Evolutionary conservation across 2,329 filamentous ascomycete species (phyloP).

Genomic region (Amauroascus verrucosus): DNA sequence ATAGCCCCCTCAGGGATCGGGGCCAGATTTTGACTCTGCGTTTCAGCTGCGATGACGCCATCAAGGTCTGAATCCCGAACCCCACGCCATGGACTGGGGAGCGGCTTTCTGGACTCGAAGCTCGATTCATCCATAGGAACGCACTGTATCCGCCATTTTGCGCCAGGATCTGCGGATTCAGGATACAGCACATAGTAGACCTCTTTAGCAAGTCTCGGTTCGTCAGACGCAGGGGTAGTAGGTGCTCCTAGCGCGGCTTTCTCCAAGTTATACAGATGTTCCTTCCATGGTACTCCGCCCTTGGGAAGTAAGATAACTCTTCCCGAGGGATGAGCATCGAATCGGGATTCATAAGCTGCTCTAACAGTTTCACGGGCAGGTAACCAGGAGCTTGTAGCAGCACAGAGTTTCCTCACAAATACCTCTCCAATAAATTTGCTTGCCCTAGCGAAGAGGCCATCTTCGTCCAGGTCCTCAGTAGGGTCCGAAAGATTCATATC

Average conservation of each 20-base stretch:
- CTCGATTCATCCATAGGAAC: conserved; percentile 78
- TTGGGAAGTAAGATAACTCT: conserved; percentile 73
- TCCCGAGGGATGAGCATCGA: conserved; percentile 59
- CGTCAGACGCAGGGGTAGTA: conserved; percentile 13
- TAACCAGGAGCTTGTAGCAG: conserved; percentile 68
- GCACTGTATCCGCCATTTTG: conserved; percentile 88
- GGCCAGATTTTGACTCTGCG: conserved; percentile 29
- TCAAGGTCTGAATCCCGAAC: conserved; percentile 79
- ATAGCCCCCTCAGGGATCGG: conserved; percentile 52
- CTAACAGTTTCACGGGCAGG: conserved; percentile 74
- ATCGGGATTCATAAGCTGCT: conserved; percentile 60
- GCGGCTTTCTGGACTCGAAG: conserved; percentile 81
- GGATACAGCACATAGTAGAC: conserved; percentile 86
- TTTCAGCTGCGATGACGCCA: conserved; percentile 38
- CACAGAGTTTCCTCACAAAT: conserved; percentile 70
- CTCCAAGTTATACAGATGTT: conserved; percentile 87
- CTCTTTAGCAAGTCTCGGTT: conserved; percentile 33
- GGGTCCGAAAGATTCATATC: conserved; percentile 61
- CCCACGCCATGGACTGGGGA: conserved; percentile 87
- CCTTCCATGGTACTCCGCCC: conserved; percentile 79
- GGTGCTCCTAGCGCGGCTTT: conserved; percentile 36
- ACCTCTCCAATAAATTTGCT: conserved; percentile 79
- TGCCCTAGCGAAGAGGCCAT: conserved; percentile 66
- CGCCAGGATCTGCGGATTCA: conserved; percentile 61
- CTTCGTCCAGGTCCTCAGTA: conserved; percentile 57